Evolutionary conservation across 371 early-diverging fungal species (phyloP), one percentile per base, ranked within the genome.

Genomic region (Rhizomucor pusillus): DNA sequence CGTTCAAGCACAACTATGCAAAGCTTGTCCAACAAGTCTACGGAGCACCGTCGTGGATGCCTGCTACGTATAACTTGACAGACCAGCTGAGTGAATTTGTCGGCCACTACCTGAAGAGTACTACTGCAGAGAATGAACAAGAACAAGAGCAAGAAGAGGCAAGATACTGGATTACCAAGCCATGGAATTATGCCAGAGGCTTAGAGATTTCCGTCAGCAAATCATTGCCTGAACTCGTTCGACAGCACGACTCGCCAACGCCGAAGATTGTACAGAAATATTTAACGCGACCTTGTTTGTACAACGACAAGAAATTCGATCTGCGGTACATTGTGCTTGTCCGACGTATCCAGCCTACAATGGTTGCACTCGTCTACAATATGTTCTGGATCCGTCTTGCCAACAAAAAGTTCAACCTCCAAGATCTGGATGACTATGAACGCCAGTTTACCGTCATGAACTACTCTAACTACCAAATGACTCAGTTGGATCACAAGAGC

Each of bases 371-470:
- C 47, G 73, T 79, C 1, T 80, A 84, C 60, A 80, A 79, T 50
- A 80, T 79, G 80, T 84, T 84, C 54, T 81, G 80, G 81, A 72
- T 77, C 43, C 81, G 84, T 10, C 61, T 84, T 24, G 81, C 84
- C 16, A 81, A 84, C 59, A 80, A 84, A 45, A 72, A 68, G 46
- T 77, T 62, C 48, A 52, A 60, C n/a, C 47, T 67, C 51, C 66
- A 77, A 19, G 71, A 80, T 46, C 56, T 76, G 59, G 65, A 75
- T 46, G 81, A 84, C 46, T 78, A 81, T 54, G 84, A 83, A 47
- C 65, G 75, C 40, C 81, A 83, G 36, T 80, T 80, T 33, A 82
- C 83, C 1, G 79, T 80, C 16, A 82, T 80, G 80, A 82, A 82
- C 53, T 79, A 82, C 23, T 70, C 77, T 47, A 73, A 76, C 39